Evolutionary conservation across 805 yeast species (phyloP).

Genomic region (Metschnikowia dekortorum): DNA sequence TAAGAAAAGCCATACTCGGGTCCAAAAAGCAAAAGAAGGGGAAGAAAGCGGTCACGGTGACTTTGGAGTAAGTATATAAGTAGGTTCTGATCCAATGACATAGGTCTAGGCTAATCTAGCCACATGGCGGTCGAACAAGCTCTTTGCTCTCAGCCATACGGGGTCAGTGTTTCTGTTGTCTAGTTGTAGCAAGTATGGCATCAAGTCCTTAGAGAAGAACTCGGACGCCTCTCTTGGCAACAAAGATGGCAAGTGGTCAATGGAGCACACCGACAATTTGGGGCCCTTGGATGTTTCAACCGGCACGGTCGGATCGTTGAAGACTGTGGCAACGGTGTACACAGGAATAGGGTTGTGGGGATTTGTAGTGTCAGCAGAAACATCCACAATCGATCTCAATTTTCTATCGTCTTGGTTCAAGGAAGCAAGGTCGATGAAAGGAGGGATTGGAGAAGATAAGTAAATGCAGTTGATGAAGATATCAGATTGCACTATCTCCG

Average conservation of each 20-base stretch:
- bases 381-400: constrained; percentile 91
- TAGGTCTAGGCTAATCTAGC: constrained; percentile 47
- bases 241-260: constrained; percentile 93
- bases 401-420: constrained; percentile 67
- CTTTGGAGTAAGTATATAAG: constrained; percentile 43
- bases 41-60: constrained; percentile 43
- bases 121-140: constrained; percentile 79
- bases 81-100: not conserved
- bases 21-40: constrained; percentile 38
- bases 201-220: constrained; percentile 76
- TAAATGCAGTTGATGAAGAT: constrained; percentile 95
- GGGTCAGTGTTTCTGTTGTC: constrained; percentile 79
- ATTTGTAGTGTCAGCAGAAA: constrained; percentile 97
- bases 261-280: constrained; percentile 84
- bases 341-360: constrained; percentile 98
- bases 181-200: constrained; percentile 83
- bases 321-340: constrained; percentile 83
- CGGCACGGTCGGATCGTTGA: constrained; percentile 82
- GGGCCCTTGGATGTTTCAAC: constrained; percentile 82
- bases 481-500: constrained; percentile 83
- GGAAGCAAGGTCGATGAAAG: constrained; percentile 69
- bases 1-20: constrained; percentile 54
- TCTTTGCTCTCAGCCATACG: constrained; percentile 89
- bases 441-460: constrained; percentile 88
- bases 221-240: constrained; percentile 98